Conservation (phyloP, 1,284 basidiomycete species). For the Volvariella surrecta region DNA sequence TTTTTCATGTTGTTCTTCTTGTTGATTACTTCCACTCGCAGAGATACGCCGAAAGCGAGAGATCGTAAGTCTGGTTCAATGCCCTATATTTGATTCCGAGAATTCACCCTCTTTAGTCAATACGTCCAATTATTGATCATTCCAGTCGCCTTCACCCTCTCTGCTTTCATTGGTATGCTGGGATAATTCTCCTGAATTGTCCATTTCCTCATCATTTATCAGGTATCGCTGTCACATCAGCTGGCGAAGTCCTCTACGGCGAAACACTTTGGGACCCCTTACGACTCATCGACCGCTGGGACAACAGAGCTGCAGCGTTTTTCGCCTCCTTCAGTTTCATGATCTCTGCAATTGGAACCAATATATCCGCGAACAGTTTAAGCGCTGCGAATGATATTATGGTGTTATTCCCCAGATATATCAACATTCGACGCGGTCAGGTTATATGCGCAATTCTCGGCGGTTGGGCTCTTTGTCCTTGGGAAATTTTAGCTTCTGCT, state of each 20-base stretch:
- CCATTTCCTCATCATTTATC: slow-evolving; percentile 47
- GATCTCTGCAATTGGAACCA: slow-evolving; percentile 64
- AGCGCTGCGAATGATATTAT: slow-evolving; percentile 75
- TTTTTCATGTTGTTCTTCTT: background rate
- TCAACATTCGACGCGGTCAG: slow-evolving; percentile 73
- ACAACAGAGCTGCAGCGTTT: slow-evolving; percentile 73
- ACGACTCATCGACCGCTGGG: slow-evolving; percentile 56
- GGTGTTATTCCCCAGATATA: slow-evolving; percentile 55
- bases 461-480: slow-evolving; percentile 54
- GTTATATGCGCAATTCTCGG: slow-evolving; percentile 66
- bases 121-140: slow-evolving; percentile 65
- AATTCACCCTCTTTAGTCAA: slow-evolving; percentile 31
- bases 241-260: slow-evolving; percentile 55
- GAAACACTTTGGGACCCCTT: slow-evolving; percentile 41
- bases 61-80: slow-evolving; percentile 32
- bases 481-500: slow-evolving; percentile 48
- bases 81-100: background rate
- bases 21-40: slow-evolving; percentile 13
- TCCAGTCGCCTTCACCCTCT: slow-evolving; percentile 59
- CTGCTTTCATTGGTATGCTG: slow-evolving; percentile 41
- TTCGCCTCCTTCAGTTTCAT: slow-evolving; percentile 64
- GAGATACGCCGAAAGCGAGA: slow-evolving; percentile 55
- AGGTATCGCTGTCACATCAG: slow-evolving; percentile 63
- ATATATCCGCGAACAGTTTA: slow-evolving; percentile 70
- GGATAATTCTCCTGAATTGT: slow-evolving; percentile 57